phyloP scores from a whole-genome alignment of 1,139 yeast species.

The Zygoascus meyerae region DNA sequence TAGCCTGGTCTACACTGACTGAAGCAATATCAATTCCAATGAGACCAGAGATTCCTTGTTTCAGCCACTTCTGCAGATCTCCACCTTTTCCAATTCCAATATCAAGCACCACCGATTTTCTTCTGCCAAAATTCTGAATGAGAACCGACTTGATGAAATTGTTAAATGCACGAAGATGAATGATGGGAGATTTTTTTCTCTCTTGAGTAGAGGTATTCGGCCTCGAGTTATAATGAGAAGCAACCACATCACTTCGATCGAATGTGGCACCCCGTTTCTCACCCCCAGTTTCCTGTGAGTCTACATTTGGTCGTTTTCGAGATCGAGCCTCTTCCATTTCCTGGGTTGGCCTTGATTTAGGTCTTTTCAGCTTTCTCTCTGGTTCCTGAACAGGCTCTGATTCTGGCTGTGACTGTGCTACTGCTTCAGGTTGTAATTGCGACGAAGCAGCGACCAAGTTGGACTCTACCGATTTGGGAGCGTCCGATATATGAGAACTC shows the following conservation, averaged over 20 bases:
- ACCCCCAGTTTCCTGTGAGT: constrained; percentile 9
- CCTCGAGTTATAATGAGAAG: constrained; percentile 80
- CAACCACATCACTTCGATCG: constrained; percentile 45
- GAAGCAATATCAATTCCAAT: constrained; percentile 92
- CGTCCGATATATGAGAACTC: too few species aligned
- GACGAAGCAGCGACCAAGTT: too few species aligned
- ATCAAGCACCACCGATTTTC: constrained; percentile 59
- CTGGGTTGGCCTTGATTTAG: constrained; percentile 22
- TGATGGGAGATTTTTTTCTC: constrained; percentile 75
- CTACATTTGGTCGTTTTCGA: constrained; percentile 19
- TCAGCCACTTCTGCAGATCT: constrained; percentile 83
- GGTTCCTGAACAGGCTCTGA: neutral
- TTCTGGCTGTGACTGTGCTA: constrained; percentile 4
- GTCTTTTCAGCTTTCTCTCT: constrained; percentile 22
- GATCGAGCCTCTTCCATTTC: constrained; percentile 23
- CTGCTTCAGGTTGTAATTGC: neutral
- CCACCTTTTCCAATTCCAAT: constrained; percentile 99
- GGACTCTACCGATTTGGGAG: too few species aligned
- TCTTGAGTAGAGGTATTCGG: constrained; percentile 62
- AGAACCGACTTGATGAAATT: constrained; percentile 85
- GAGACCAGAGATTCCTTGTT: constrained; percentile 65
- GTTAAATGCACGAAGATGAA: constrained; percentile 80
- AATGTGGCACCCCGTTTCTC: constrained; percentile 16
- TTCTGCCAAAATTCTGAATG: constrained; percentile 56
- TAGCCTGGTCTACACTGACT: constrained; percentile 80